These are phyloP conservation scores for Prunus mongolica DNA, from an alignment of 306 rosid species.

Conservation along the genomic window DNA sequence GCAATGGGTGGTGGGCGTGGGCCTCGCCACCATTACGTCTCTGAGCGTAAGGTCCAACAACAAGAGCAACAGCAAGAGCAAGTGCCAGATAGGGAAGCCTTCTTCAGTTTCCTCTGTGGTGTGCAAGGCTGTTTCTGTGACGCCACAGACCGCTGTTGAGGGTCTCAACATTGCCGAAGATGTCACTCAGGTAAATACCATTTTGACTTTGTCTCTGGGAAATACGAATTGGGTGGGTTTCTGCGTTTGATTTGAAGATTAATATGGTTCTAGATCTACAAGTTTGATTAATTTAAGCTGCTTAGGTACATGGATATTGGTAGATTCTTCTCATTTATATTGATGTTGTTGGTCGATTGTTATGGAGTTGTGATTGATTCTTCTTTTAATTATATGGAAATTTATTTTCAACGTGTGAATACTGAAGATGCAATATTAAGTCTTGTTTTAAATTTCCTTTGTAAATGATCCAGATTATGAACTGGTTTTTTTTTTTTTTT, in stretches of 20 bases:
- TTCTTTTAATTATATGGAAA: not conserved
- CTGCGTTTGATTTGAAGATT: not conserved
- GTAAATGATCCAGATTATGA: not conserved
- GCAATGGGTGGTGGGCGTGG: conserved; percentile 5
- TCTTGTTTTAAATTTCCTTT: not conserved
- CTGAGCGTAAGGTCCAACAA: conserved; percentile 17
- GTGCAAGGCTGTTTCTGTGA: conserved; percentile 69
- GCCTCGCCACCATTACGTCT: not conserved
- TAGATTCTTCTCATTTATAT: not conserved
- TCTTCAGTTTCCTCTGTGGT: conserved; percentile 32
- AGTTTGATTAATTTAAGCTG: not conserved
- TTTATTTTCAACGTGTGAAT: not conserved
- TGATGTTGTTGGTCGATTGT: not conserved
- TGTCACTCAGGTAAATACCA: conserved; percentile 55
- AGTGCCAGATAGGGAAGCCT: not conserved
- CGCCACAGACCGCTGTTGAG: conserved; percentile 51
- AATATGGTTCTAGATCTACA: not conserved
- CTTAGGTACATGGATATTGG: not conserved
- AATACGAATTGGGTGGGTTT: not conserved
- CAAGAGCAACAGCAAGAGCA: conserved; percentile 6
- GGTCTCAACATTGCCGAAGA: conserved; percentile 91
- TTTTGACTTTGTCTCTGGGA: not conserved
- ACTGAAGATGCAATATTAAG: not conserved
- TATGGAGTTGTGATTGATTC: not conserved
- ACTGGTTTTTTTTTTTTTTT: not conserved